Conservation (phyloP, 2,329 filamentous ascomycete genomes). For the Cladosporium sp. region DNA sequence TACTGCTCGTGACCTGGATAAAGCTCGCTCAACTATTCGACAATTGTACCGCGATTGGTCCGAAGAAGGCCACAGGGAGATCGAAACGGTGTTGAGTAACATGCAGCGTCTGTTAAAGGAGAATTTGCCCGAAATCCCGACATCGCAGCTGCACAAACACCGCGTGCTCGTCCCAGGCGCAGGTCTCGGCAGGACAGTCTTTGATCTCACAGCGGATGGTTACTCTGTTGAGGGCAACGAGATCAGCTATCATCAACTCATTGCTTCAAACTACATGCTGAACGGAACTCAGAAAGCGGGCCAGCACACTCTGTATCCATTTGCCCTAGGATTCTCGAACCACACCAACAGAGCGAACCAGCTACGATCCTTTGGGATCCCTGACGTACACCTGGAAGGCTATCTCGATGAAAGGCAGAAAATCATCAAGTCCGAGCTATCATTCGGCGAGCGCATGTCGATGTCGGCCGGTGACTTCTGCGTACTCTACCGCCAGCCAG, state of each 20-base stretch:
- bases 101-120: conserved; percentile 65
- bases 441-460: conserved; percentile 68
- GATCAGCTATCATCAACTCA: conserved; percentile 94
- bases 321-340: conserved; percentile 86
- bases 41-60: conserved; percentile 98
- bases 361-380: conserved; percentile 69
- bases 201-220: conserved; percentile 75
- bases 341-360: conserved; percentile 73
- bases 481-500: conserved; percentile 71
- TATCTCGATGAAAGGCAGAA: conserved; percentile 33
- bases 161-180: conserved; percentile 85
- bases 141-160: conserved; percentile 22
- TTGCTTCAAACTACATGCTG: conserved; percentile 76
- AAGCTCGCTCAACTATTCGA: conserved; percentile 85
- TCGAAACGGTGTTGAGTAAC: conserved; percentile 74
- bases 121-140: conserved; percentile 39
- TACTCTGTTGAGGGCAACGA: conserved; percentile 83
- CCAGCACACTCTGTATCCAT: conserved; percentile 77
- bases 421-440: conserved; percentile 24
- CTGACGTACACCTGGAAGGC: conserved; percentile 63
- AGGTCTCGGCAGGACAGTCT: conserved; percentile 83
- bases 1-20: conserved; percentile 76
- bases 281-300: conserved; percentile 63
- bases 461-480: conserved; percentile 95
- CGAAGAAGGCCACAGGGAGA: conserved; percentile 70